Percentiles rank a stretch among this genome's conserved stretches.
Evolutionary conservation across 1,284 basidiomycete species (phyloP).

Genomic region (Flammula alnicola): DNA sequence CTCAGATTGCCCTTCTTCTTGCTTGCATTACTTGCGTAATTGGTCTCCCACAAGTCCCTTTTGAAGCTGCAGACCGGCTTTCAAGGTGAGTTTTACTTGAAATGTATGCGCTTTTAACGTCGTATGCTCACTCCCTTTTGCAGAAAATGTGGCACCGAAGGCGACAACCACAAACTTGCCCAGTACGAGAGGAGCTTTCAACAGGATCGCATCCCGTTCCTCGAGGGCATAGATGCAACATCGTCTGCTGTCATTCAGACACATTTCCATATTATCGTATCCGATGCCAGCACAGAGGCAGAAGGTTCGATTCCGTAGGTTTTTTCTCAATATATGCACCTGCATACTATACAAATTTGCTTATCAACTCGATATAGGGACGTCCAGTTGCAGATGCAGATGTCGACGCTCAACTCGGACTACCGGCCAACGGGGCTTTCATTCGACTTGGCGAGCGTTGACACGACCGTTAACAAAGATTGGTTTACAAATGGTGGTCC

Average conservation of each 20-base stretch:
- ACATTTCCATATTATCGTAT: slow-evolving; percentile 25
- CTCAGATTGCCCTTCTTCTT: not conserved
- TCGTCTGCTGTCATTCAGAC: slow-evolving; percentile 15
- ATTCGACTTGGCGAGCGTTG: slow-evolving; percentile 13
- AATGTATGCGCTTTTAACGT: not conserved
- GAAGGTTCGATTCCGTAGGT: slow-evolving; percentile 26
- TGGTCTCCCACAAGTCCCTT: not conserved
- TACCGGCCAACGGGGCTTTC: slow-evolving; percentile 19
- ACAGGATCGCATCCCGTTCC: not conserved
- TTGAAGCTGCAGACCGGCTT: not conserved
- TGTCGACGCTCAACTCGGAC: slow-evolving; percentile 19
- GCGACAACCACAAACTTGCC: not conserved
- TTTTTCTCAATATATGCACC: not conserved
- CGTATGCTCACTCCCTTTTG: not conserved
- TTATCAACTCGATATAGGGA: slow-evolving; percentile 2
- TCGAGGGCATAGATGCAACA: not conserved
- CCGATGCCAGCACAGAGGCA: slow-evolving; percentile 18
- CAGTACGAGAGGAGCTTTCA: not conserved
- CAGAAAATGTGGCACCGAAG: slow-evolving; percentile 5
- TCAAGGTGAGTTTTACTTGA: not conserved
- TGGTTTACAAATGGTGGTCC: slow-evolving; percentile 20
- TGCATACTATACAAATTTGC: not conserved
- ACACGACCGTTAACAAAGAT: slow-evolving; percentile 9
- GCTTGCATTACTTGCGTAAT: not conserved
- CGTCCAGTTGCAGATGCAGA: slow-evolving; percentile 16